Evolutionary conservation across 2,329 filamentous ascomycete species (phyloP), one percentile per base, ranked within the genome.

Genomic region (Arthrocladium fulminans): DNA sequence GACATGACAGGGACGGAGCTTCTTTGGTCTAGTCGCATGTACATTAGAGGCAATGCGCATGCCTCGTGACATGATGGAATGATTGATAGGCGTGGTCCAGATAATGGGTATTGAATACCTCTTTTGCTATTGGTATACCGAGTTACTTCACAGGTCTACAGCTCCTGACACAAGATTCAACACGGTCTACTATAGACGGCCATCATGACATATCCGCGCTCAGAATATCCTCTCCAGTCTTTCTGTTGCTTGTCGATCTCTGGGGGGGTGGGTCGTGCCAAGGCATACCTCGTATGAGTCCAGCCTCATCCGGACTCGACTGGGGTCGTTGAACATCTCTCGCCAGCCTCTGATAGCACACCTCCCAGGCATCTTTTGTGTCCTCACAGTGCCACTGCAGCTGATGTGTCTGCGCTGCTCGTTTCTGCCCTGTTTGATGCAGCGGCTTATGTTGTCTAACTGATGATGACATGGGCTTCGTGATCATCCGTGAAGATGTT

Each of bases 401-500:
- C 39, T n/a, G 13, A 42, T 42, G 39, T 9, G 20, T 42, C 6
- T 42, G 39, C n/a, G 22, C 13, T 42, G 10, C 12, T 24, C 39
- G 22, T 27, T 25, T 8, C 22, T n/a, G 39, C 39, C 39, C 39
- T 42, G 39, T 42, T 24, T 12, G 13, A 8, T 25, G 22, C 39
- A 42, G 39, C 27, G 39, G 39, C 39, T 25, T 9, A 3, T 23
- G 13, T 17, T 17, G 12, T 42, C n/a, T 13, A 42, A 12, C 22
- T n/a, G 10, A 7, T 35, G 39, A 40, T 19, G 15, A 42, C 39
- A 42, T 42, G 39, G 22, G 37, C 37, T 13, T 29, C 7, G 27
- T 29, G 27, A 29, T 13, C 13, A 7, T 29, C 27, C 13, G 32
- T 15, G 17, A 47, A 10, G 20, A 59, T 59, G 66, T 72, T 84